Base-by-base conservation (phyloP, 1,139 yeast species). In the Blastobotrys petasosporus region DNA sequence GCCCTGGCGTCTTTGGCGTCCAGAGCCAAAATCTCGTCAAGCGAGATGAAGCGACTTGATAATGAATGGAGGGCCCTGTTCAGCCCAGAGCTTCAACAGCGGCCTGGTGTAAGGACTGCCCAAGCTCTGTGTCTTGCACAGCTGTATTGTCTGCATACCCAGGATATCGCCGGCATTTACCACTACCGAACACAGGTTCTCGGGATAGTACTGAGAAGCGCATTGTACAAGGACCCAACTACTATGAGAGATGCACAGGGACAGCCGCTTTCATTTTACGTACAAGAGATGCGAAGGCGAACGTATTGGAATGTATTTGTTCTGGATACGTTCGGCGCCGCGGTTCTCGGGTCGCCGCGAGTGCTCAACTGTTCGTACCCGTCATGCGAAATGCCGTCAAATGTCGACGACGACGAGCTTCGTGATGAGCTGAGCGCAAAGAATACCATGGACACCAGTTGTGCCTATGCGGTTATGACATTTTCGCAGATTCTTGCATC, bases 161-260 rank as follows among this genome's bases (percentile, higher is more conserved):
- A 95, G 12, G 88, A 85, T 61, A 75, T 80, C 35, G 75, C 80
- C 11, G 80, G 87, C 1, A 75, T 88, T 49, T 87, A 86, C 67
- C 84, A 82, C 49, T 70, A 83, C 39, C 72, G 95, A 51, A 90
- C 92, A 38, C 71, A 82, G 55, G 81, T 84, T 6, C 79, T 83
- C 4, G 80, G 88, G 25, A 84, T 85, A 90, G 83, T 92, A 2
- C 95, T 85, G 58, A 94, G 88, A 55, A 68, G 88, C 46, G 77
- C 96, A 55, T 70, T 88, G 44, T 95, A 87, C 61, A 74, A 95
- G 54, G 84, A 95, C 65, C 95, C 95, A 11, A 84, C 90, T 11
- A 90, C 94, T 0, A 90, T 87, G 4, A 80, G 82, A 5, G 76
- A 79, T 7, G 76, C 76, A 44, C 78, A 79, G 38, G 73, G 78